Base-by-base conservation (phyloP, 1,284 basidiomycete species). In the Leccinum pachyderme region DNA sequence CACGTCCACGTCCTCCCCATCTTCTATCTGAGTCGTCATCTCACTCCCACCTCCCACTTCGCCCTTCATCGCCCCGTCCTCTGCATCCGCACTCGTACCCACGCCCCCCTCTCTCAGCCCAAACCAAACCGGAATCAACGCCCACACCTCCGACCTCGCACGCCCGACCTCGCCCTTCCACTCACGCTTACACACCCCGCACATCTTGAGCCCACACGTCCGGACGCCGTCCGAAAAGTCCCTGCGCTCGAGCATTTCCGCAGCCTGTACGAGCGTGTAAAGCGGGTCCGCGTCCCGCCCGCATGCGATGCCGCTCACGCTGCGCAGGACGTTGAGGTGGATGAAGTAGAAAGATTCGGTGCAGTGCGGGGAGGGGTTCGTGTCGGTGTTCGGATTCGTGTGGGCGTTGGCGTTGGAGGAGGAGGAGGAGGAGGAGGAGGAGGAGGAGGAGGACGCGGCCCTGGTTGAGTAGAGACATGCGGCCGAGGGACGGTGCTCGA, bases 211-310 rank as follows among this genome's bases (percentile, higher is more conserved):
- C 49, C 82, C 83, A 57, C 82, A 77, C 64, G 76, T 74, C 56
- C 72, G 73, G 57, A 76, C 75, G 8, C 83, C 86, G 66, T 86
- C 82, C 45, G 80, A 81, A 65, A 87, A 87, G 67, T 89, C 87
- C 54, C 77, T 83, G 49, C 87, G 74, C 25, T 77, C 77, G 49
- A 89, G 75, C 87, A 89, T 88, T 60, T 87, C 85, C 46, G 76
- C 74, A 18, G 83, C 82, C 67, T 88, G 87, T 8, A 75, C 63
- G 41, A 89, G 77, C 54, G 86, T 84, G 64, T 78, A 87, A 24
- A 89, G 69, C 55, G 86, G 84, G 63, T 89, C 87, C 4, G 83
- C 87, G 63, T 89, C 87, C 29, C 87, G 75, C 45, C 87, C 87
- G 52, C 75, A 77, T 2, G 86, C 80, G 58, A 89, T 82, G 0